phyloP scores from a whole-genome alignment of 768 basidiomycete genomes.

The Tylopilus felleus region DNA sequence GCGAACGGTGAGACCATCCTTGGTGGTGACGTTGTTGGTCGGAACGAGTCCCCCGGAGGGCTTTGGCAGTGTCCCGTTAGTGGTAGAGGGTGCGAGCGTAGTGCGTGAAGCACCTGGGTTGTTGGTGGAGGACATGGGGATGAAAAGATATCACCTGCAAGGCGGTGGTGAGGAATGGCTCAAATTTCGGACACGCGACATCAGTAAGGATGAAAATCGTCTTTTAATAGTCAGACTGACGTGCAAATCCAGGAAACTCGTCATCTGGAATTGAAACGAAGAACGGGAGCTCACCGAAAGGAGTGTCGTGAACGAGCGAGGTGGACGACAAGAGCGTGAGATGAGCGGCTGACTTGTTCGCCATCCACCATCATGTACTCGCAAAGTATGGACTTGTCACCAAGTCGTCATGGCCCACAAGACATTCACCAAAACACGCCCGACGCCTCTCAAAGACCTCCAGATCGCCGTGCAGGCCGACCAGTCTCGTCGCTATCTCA shows the following conservation, averaged over 20 bases:
- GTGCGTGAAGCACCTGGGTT: conserved; percentile 31
- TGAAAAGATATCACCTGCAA: conserved; percentile 4
- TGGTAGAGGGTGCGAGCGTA: conserved; percentile 24
- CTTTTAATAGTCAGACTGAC: conserved; percentile 53
- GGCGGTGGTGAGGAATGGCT: conserved; percentile 5
- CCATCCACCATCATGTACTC: background rate
- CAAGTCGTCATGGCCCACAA: conserved; percentile 5
- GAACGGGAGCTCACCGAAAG: conserved; percentile 19
- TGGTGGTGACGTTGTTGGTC: conserved; percentile 80
- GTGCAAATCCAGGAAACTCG: conserved; percentile 56
- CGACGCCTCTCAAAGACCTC: conserved; percentile 16
- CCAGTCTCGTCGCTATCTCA: conserved; percentile 10
- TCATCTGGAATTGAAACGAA: conserved; percentile 27
- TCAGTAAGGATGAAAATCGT: conserved; percentile 47
- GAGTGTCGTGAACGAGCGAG: background rate
- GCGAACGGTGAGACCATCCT: conserved; percentile 70
- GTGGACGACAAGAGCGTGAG: background rate
- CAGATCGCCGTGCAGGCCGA: conserved; percentile 14
- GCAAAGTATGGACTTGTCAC: background rate
- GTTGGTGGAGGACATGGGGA: conserved; percentile 27
- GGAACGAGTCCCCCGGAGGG: conserved; percentile 56
- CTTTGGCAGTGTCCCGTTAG: conserved; percentile 37
- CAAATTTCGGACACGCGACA: background rate
- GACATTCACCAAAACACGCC: background rate
- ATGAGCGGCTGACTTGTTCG: conserved; percentile 20